Evolutionary conservation across 164 flowering plant genomes (phyloP).

Genomic region (Paratinospora sagittata): DNA sequence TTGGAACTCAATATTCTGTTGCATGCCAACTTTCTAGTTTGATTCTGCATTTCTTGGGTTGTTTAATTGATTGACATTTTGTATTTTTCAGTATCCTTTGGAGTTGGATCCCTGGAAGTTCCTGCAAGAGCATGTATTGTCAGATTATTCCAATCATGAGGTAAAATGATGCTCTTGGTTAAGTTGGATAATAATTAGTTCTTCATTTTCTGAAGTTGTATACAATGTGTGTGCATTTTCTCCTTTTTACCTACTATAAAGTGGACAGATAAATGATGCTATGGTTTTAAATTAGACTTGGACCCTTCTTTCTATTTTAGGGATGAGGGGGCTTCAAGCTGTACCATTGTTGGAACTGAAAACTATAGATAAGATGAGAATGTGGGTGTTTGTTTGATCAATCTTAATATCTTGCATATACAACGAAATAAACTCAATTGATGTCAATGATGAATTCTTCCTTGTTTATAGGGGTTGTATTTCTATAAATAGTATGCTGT

Average conservation of each 20-base stretch:
- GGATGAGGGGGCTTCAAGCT: background rate
- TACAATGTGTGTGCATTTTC: background rate
- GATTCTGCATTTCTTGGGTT: background rate
- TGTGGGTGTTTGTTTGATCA: background rate
- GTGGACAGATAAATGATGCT: background rate
- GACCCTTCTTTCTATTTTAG: no score
- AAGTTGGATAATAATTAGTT: background rate
- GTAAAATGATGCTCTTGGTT: slow-evolving; percentile 26
- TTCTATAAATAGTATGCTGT: no score
- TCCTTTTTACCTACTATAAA: background rate
- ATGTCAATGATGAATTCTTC: background rate
- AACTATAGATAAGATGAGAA: background rate
- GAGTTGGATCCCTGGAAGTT: slow-evolving; percentile 82
- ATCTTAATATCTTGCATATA: background rate
- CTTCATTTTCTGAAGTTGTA: background rate
- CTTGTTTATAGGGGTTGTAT: no score
- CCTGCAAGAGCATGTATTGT: slow-evolving; percentile 64
- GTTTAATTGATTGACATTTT: background rate
- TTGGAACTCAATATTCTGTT: background rate
- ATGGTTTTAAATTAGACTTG: no score
- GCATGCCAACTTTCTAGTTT: background rate
- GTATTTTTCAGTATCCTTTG: slow-evolving; percentile 59
- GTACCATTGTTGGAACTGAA: background rate
- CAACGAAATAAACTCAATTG: background rate
- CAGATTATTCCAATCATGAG: slow-evolving; percentile 79